Evolutionary conservation across 2,329 filamentous ascomycete species (phyloP).

Genomic region (Cryphonectria japonica): DNA sequence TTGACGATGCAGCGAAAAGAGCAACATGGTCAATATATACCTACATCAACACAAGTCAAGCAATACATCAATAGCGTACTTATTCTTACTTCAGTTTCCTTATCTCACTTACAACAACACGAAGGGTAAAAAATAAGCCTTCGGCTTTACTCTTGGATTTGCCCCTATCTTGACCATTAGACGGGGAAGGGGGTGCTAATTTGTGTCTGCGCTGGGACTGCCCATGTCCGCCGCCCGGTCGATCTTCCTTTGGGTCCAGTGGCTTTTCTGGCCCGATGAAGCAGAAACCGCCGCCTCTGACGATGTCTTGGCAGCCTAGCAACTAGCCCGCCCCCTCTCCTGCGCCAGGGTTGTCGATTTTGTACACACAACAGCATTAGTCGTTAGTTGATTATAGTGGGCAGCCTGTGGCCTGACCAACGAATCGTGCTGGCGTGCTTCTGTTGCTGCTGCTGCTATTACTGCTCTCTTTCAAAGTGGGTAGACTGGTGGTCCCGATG

Average conservation of each 20-base stretch:
- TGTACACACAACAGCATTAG: background rate
- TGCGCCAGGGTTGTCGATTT: background rate
- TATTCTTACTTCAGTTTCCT: background rate
- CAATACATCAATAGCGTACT: background rate
- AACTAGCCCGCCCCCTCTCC: background rate
- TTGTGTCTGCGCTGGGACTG: conserved; percentile 3
- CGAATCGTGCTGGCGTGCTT: conserved; percentile 3
- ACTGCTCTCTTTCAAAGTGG: too few relatives aligned
- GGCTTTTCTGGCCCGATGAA: background rate
- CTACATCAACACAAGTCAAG: background rate
- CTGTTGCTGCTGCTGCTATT: too few relatives aligned
- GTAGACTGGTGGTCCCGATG: background rate
- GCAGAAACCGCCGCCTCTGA: background rate
- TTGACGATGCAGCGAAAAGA: background rate
- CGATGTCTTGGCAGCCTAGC: conserved; percentile 6
- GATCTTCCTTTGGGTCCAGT: conserved; percentile 6
- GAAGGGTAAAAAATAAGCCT: conserved; percentile 7
- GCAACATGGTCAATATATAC: conserved; percentile 2
- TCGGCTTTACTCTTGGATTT: conserved; percentile 15
- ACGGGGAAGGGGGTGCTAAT: background rate
- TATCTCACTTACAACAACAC: background rate
- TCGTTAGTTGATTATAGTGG: background rate
- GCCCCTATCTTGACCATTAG: conserved; percentile 7
- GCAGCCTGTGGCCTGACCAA: conserved; percentile 14
- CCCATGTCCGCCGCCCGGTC: conserved; percentile 25